Percentiles rank a stretch among this genome's conserved stretches.
Evolutionary conservation across 192 early-diverging fungal species (phyloP).

Genomic region (Coemansia sp.): DNA sequence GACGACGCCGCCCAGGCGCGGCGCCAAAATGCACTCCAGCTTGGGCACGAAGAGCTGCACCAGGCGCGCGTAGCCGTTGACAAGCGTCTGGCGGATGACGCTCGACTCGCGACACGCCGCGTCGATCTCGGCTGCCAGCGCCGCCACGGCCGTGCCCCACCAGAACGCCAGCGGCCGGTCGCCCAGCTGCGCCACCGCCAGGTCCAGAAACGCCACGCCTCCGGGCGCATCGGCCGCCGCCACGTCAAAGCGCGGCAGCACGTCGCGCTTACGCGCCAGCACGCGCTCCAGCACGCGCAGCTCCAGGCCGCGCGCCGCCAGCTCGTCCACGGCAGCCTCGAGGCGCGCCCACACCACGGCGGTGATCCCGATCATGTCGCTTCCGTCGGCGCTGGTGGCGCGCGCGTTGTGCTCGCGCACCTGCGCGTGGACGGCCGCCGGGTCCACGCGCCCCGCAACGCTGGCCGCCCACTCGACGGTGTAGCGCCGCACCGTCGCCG

Average conservation of each 20-base stretch:
- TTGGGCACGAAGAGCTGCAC: slow-evolving; percentile 28
- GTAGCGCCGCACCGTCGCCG: not conserved
- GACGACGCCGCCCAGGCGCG: slow-evolving; percentile 12
- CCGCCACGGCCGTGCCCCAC: slow-evolving; percentile 30
- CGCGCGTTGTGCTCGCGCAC: slow-evolving; percentile 30
- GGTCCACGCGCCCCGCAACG: slow-evolving; percentile 5
- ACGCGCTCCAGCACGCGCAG: slow-evolving; percentile 36
- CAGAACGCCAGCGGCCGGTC: slow-evolving; percentile 26
- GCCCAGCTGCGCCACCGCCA: slow-evolving; percentile 14
- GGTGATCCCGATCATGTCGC: slow-evolving; percentile 28
- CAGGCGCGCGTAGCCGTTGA: slow-evolving; percentile 26
- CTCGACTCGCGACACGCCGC: slow-evolving; percentile 8
- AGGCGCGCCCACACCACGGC: slow-evolving; percentile 22
- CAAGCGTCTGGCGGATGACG: slow-evolving; percentile 22
- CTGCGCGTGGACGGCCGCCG: slow-evolving; percentile 2
- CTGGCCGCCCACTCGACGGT: not conserved
- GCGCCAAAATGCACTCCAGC: slow-evolving; percentile 19
- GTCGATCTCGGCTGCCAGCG: slow-evolving; percentile 10
- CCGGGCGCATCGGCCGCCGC: not conserved
- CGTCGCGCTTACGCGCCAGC: slow-evolving; percentile 32
- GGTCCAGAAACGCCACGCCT: slow-evolving; percentile 12
- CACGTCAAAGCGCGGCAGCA: slow-evolving; percentile 24
- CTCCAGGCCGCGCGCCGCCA: slow-evolving; percentile 17
- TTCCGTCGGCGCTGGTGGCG: slow-evolving; percentile 13
- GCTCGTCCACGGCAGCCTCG: slow-evolving; percentile 10